Evolutionary conservation across 1,284 basidiomycete species (phyloP).

Genomic region (Ceratobasidium sp.): DNA sequence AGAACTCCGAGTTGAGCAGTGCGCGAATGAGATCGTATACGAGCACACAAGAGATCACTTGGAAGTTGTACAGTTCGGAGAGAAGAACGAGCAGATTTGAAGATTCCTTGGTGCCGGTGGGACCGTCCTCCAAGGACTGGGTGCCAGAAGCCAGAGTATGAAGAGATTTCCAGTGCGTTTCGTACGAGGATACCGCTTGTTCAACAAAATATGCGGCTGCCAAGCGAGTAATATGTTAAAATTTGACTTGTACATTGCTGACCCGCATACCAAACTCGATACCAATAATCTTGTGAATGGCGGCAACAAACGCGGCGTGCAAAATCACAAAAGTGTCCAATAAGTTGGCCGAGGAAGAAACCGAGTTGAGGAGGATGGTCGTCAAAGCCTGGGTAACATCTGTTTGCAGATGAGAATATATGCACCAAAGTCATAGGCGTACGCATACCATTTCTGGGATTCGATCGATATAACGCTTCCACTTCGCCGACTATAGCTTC

Average conservation of each 20-base stretch:
- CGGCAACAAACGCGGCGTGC: constrained; percentile 86
- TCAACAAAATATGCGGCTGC: constrained; percentile 82
- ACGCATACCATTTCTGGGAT: constrained; percentile 77
- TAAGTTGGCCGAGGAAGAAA: constrained; percentile 81
- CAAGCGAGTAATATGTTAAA: constrained; percentile 15
- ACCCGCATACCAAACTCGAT: constrained; percentile 80
- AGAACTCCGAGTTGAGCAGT: constrained; percentile 70
- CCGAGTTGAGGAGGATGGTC: constrained; percentile 79
- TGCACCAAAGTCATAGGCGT: background rate
- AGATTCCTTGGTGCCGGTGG: constrained; percentile 75
- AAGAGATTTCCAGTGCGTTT: constrained; percentile 58
- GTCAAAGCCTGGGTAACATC: constrained; percentile 87
- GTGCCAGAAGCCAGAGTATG: constrained; percentile 10
- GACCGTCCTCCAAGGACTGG: constrained; percentile 39
- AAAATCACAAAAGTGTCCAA: constrained; percentile 92
- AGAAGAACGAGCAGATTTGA: constrained; percentile 88
- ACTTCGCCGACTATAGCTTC: constrained; percentile 77
- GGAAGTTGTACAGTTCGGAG: constrained; percentile 94
- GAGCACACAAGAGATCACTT: constrained; percentile 86
- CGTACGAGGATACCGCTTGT: constrained; percentile 68
- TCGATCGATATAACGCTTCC: constrained; percentile 77
- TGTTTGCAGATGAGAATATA: constrained; percentile 44
- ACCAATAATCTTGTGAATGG: constrained; percentile 84
- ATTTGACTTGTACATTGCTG: constrained; percentile 36
- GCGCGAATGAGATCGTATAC: constrained; percentile 89